These are phyloP conservation scores for Bryoerythrophyllum caledonicum DNA, from an alignment of 225 moss, liverwort and hornwort species.

Conservation along the genomic window DNA sequence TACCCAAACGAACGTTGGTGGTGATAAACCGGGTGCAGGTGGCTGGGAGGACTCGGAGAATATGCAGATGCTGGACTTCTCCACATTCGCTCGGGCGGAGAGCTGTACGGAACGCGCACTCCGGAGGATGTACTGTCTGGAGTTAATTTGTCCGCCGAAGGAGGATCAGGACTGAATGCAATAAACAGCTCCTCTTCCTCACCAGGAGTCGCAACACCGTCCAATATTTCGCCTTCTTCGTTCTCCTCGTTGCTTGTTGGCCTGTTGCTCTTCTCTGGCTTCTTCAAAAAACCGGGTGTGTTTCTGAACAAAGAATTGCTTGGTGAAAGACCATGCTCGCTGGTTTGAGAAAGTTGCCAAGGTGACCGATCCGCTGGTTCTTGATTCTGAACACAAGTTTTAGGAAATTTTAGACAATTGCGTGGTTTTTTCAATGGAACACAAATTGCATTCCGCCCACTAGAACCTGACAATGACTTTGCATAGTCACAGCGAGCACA, in stretches of 20 bases:
- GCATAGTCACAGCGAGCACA: not conserved
- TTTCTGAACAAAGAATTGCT: slow-evolving; percentile 51
- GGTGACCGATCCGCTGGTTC: slow-evolving; percentile 84
- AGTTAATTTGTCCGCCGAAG: slow-evolving; percentile 32
- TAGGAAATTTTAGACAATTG: not conserved
- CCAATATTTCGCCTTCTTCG: slow-evolving; percentile 67
- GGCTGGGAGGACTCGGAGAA: slow-evolving; percentile 41
- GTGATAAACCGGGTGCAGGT: slow-evolving; percentile 33
- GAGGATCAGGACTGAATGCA: slow-evolving; percentile 40
- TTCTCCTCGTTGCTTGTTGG: slow-evolving; percentile 46
- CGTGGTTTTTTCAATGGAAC: not conserved
- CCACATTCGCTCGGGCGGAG: slow-evolving; percentile 62
- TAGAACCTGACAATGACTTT: not conserved
- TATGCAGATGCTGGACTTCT: slow-evolving; percentile 31
- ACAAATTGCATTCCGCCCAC: not conserved
- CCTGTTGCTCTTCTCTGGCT: slow-evolving; percentile 32
- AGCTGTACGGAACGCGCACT: slow-evolving; percentile 47
- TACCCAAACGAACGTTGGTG: slow-evolving; percentile 44
- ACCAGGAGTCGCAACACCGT: slow-evolving; percentile 34
- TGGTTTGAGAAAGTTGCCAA: slow-evolving; percentile 59
- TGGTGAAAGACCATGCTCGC: slow-evolving; percentile 57
- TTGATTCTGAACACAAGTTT: slow-evolving; percentile 41
- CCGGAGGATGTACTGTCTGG: slow-evolving; percentile 49
- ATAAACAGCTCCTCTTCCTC: slow-evolving; percentile 53
- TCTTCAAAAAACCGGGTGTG: slow-evolving; percentile 46